Base-by-base conservation (phyloP, 2,329 filamentous ascomycete species). In the Pezicula carpinea region DNA sequence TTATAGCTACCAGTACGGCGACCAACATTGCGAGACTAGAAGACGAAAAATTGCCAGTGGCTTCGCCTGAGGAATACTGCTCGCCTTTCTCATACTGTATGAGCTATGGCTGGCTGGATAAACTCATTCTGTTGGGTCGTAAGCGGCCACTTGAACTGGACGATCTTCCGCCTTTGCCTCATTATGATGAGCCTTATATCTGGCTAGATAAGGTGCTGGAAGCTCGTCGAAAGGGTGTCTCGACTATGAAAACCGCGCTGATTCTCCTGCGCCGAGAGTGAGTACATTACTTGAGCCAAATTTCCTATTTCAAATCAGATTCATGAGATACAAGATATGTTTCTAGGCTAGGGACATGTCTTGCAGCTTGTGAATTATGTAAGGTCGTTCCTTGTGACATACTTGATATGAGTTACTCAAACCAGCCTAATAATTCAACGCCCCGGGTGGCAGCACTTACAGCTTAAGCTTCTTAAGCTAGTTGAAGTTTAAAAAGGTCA, bases 111-210 rank as follows among this genome's bases (percentile, higher is more conserved):
- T 44, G 41, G 41, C n/a, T 35, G 19, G 18, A 43, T 18, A 21
- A 32, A 18, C 17, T 43, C 17, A 33, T 43, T 7, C 22, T 40
- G 13, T 22, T 40, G 21, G 38, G 38, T 10, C 26, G 38, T 11
- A 40, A 23, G n/a, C 38, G 19, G 6, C 11, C 38, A 23, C 38
- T 40, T 23, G 17, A 15, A 13, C 13, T 40, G 13, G 10, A 23
- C 22, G 38, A 40, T 13, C 38, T 40, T 22, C 38, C 38, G 5
- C 38, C 38, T 5, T 14, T 40, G 22, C 38, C 38, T 7, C 38
- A 40, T 40, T 40, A 40, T 10, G 38, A 40, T 10, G 38, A 40
- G n/a, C 38, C 38, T 10, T 40, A 22, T 17, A 15, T 40, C n/a
- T 40, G 38, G 38, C 38, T 40, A 22, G 19, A 23, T 23, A 40